Percentiles rank a stretch among this genome's conserved stretches.
Evolutionary conservation across 1,139 yeast species (phyloP).

Genomic region (Waltiozyma sp.): DNA sequence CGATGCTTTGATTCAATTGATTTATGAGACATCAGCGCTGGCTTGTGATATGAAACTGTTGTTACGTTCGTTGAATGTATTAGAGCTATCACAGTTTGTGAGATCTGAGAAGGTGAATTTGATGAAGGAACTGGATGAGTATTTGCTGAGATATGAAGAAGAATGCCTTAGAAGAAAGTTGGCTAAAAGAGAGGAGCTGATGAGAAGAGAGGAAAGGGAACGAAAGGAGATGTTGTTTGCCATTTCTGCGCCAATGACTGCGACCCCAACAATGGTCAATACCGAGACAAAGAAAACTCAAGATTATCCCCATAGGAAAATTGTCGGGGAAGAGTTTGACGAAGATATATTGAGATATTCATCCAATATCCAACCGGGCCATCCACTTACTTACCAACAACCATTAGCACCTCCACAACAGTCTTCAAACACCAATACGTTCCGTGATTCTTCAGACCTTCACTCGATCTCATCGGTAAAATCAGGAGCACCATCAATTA

Average conservation of each 20-base stretch:
- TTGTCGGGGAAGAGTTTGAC: neutral
- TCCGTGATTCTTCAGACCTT: neutral
- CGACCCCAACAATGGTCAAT: neutral
- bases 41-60: constrained; percentile 55
- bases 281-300: neutral
- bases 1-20: constrained; percentile 42
- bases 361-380: neutral
- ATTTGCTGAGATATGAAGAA: constrained; percentile 9
- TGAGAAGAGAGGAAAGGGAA: constrained; percentile 1
- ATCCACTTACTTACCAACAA: neutral
- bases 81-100: constrained; percentile 40
- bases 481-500: neutral
- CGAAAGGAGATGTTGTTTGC: neutral
- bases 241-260: neutral
- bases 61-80: constrained; percentile 50
- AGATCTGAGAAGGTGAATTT: constrained; percentile 26
- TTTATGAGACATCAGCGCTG: constrained; percentile 49
- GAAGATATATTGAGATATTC: neutral
- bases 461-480: neutral
- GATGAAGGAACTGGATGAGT: constrained; percentile 10
- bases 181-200: constrained; percentile 1
- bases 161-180: constrained; percentile 2
- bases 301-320: neutral
- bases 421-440: neutral
- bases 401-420: neutral